Base-by-base conservation (phyloP, 805 yeast species). In the Hermanozyma aechmeae region DNA sequence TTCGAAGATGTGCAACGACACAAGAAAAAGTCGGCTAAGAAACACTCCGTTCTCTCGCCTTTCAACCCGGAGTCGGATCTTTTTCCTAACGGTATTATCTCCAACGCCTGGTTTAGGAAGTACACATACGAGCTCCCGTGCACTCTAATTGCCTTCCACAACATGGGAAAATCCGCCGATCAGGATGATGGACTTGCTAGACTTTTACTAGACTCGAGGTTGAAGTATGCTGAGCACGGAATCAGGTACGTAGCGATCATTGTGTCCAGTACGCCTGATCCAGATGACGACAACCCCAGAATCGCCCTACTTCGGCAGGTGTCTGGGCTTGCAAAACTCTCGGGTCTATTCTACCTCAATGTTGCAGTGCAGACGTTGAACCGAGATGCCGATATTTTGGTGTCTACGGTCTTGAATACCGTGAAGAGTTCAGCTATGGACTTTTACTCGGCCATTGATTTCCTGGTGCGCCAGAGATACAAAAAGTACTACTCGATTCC, bases 401-500 rank as follows among this genome's bases (percentile, higher is more conserved):
- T 51, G 1, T 32, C 56, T 2, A 43, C 57, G 5, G 31, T 61
- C 9, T 27, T 60, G n/a, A 42, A 56, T 11, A 50, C 46, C 26
- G 34, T 59, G 23, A 56, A 51, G 32, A 13, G 41, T 4, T 24
- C 41, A 4, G 61, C 63, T 2, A 24, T 29, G 8, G 61, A 57
- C 12, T 62, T 58, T 38, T 62, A 62, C 40, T 32, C 48, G 9
- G 38, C 33, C 6, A 51, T 57, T 4, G 64, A 58, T 29, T 24
- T 34, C 30, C 49, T 43, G 19, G 51, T 62, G 17, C 53, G 50
- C 28, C 61, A 54, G 29, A 35, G 69, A 6, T 31, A 42, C 30
- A 50, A 44, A 17, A 62, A 62, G 35, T 62, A 58, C 40, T 62
- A 62, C 34, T 35, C 58, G 1, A 40, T 48, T 18, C 66, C 66